Evolutionary conservation across 1,284 basidiomycete genomes (phyloP).

Genomic region (Malassezia psittaci): DNA sequence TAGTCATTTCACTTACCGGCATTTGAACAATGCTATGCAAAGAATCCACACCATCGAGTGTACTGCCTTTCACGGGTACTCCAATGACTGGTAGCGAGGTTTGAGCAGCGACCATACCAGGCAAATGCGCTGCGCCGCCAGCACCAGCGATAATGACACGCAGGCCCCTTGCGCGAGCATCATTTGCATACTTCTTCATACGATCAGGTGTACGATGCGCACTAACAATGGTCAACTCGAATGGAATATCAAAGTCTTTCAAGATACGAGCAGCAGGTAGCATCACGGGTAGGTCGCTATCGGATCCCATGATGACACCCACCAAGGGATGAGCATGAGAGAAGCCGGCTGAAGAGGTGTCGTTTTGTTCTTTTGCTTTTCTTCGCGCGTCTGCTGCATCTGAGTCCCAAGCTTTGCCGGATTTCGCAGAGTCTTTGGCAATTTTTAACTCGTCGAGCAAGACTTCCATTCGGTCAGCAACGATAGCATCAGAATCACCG

Average conservation of each 20-base stretch:
- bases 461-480: slow-evolving; percentile 52
- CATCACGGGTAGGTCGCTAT: slow-evolving; percentile 93
- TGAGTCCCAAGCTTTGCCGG: slow-evolving; percentile 53
- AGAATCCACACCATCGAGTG: slow-evolving; percentile 88
- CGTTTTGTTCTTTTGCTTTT: neutral
- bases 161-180: slow-evolving; percentile 64
- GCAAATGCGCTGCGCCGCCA: slow-evolving; percentile 90
- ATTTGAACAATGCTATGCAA: slow-evolving; percentile 97
- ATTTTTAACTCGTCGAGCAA: slow-evolving; percentile 36
- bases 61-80: slow-evolving; percentile 89
- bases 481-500: slow-evolving; percentile 67
- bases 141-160: slow-evolving; percentile 84
- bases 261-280: slow-evolving; percentile 76
- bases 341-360: slow-evolving; percentile 17
- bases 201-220: slow-evolving; percentile 89
- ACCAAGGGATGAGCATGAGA: slow-evolving; percentile 65
- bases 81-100: slow-evolving; percentile 87
- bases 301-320: slow-evolving; percentile 95
- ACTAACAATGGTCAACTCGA: slow-evolving; percentile 89
- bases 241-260: slow-evolving; percentile 70
- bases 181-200: slow-evolving; percentile 70
- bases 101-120: slow-evolving; percentile 95
- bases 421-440: slow-evolving; percentile 30
- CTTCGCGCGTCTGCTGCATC: slow-evolving; percentile 51
- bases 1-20: slow-evolving; percentile 57